These are phyloP conservation scores for Microdochium nivale DNA, from an alignment of 2,329 filamentous ascomycete genomes.

Conservation along the genomic window DNA sequence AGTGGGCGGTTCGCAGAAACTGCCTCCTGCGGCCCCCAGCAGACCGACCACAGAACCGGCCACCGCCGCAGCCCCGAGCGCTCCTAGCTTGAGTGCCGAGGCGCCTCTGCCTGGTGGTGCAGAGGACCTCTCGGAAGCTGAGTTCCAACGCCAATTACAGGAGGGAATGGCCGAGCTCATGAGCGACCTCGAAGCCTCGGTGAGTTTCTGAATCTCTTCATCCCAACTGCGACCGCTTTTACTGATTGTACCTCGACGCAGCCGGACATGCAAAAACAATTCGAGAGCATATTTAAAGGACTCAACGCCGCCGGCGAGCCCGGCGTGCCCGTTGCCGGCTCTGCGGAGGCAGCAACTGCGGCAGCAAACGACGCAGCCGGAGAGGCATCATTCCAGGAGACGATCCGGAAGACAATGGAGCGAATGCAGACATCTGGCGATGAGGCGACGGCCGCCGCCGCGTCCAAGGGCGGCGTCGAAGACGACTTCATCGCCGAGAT, in stretches of 20 bases:
- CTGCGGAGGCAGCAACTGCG: conserved; percentile 14
- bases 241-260: conserved; percentile 13
- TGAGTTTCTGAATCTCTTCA: conserved; percentile 22
- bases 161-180: conserved; percentile 82
- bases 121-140: conserved; percentile 55
- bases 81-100: conserved; percentile 11
- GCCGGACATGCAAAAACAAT: conserved; percentile 69
- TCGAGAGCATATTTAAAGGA: conserved; percentile 70
- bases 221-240: not conserved
- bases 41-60: conserved; percentile 2
- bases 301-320: conserved; percentile 45
- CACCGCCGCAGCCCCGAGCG: conserved; percentile 6
- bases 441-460: conserved; percentile 73
- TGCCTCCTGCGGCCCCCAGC: conserved; percentile 10
- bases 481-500: conserved; percentile 89
- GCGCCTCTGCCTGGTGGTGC: conserved; percentile 15
- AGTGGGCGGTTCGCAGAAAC: conserved; percentile 26
- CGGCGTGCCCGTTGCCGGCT: conserved; percentile 18
- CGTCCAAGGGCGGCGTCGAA: conserved; percentile 52
- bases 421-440: conserved; percentile 87
- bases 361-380: conserved; percentile 13
- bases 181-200: conserved; percentile 56
- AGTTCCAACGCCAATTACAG: conserved; percentile 80
- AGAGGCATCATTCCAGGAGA: conserved; percentile 78
- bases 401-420: conserved; percentile 89